A percentile compares a stretch with the other conserved stretches of the same genome.
Evolutionary conservation across 2,329 filamentous ascomycete species (phyloP).

Genomic region (Karstenula rhodostoma): DNA sequence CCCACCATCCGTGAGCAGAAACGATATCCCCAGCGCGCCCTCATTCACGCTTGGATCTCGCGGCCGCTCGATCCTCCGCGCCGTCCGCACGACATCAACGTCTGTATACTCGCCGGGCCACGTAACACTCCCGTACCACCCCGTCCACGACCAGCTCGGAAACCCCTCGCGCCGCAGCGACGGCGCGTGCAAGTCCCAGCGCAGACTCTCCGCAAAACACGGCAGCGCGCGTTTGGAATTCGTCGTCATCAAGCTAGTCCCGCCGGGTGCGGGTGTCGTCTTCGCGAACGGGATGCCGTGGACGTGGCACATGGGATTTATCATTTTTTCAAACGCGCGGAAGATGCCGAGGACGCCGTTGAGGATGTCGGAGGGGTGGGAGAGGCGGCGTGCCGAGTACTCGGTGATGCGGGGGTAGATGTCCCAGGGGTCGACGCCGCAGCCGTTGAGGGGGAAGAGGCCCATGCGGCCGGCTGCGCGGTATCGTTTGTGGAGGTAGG

Average conservation of each 20-base stretch:
- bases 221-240: conserved; percentile 12
- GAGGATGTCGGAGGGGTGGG: conserved; percentile 13
- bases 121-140: conserved; percentile 15
- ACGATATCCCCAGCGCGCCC: conserved; percentile 1
- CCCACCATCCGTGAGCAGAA: conserved; percentile 10
- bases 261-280: conserved; percentile 2
- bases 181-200: conserved; percentile 8
- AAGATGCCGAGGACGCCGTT: conserved; percentile 16
- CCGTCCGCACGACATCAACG: background rate
- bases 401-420: conserved; percentile 17
- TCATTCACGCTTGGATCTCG: conserved; percentile 16
- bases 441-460: conserved; percentile 18
- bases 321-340: conserved; percentile 13
- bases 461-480: conserved; percentile 16
- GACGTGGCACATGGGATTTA: conserved; percentile 18
- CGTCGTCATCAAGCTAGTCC: background rate
- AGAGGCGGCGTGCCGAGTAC: conserved; percentile 14
- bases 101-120: conserved; percentile 16
- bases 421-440: conserved; percentile 20
- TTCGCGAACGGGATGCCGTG: conserved; percentile 20
- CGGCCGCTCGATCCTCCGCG: conserved; percentile 10
- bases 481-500: conserved; percentile 10
- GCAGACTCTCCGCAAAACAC: conserved; percentile 15
- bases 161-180: conserved; percentile 14
- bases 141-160: conserved; percentile 22